Evolutionary conservation across 176 grass and related monocot genomes (phyloP).

Genomic region (Oryza punctata): DNA sequence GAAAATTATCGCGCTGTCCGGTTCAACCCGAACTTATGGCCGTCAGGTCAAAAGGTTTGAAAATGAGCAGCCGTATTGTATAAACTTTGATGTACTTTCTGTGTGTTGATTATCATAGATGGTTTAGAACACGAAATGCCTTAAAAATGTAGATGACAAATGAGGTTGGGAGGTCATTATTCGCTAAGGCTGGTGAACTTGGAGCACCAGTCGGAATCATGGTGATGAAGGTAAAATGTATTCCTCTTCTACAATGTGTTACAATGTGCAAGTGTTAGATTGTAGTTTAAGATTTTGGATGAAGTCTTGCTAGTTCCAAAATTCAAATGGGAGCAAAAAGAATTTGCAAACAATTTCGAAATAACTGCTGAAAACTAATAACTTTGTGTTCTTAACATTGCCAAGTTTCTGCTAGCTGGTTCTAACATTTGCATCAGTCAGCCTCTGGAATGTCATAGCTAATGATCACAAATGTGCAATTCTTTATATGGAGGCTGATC

Average conservation of each 20-base stretch:
- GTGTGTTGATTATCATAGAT: constrained; percentile 18
- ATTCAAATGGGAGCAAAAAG: background rate
- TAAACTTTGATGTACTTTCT: background rate
- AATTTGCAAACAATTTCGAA: background rate
- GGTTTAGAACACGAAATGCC: constrained; percentile 21
- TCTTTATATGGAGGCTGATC: background rate
- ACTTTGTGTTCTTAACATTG: background rate
- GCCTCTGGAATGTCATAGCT: background rate
- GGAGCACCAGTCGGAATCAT: constrained; percentile 79
- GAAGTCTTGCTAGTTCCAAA: background rate
- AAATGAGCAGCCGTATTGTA: background rate
- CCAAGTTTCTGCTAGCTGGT: background rate
- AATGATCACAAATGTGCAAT: background rate
- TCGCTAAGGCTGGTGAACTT: constrained; percentile 85
- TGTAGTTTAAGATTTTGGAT: background rate
- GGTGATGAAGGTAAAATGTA: constrained; percentile 70
- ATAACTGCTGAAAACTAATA: background rate
- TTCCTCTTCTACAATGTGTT: constrained; percentile 5
- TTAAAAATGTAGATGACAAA: constrained; percentile 71
- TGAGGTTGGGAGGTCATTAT: constrained; percentile 81
- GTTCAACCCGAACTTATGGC: constrained; percentile 91
- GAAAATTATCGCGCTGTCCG: constrained; percentile 78
- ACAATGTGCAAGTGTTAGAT: background rate
- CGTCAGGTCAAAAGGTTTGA: constrained; percentile 88
- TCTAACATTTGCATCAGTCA: background rate